Evolutionary conservation across 805 yeast species (phyloP).

Genomic region (Ogataea glucozyma): DNA sequence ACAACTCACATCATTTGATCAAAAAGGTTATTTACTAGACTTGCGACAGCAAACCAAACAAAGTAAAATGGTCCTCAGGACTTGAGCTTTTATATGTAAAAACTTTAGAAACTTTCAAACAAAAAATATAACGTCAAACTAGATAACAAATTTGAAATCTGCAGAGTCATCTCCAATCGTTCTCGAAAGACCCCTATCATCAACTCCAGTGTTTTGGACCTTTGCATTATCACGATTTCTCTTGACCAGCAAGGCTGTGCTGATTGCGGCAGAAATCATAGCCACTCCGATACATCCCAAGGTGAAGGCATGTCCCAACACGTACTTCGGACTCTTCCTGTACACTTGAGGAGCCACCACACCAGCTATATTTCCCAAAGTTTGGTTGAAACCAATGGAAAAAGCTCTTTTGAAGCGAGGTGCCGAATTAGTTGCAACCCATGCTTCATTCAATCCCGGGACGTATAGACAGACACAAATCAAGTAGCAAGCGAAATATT

Average conservation of each 20-base stretch:
- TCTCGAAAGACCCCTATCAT: constrained; percentile 8
- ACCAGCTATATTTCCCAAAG: constrained; percentile 48
- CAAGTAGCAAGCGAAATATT: constrained; percentile 33
- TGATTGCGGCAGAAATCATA: constrained; percentile 5
- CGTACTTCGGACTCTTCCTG: constrained; percentile 38
- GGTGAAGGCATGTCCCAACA: constrained; percentile 42
- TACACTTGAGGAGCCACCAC: constrained; percentile 47
- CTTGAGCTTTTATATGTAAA: too few relatives aligned
- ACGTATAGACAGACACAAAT: constrained; percentile 38
- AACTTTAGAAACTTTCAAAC: too few relatives aligned
- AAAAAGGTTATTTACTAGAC: too few relatives aligned
- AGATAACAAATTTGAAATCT: constrained; percentile 14
- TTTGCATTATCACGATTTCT: constrained; percentile 12
- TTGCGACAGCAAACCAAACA: too few relatives aligned
- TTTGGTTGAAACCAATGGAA: constrained; percentile 43
- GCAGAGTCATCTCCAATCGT: constrained; percentile 16
- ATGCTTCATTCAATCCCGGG: constrained; percentile 41
- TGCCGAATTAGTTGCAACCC: constrained; percentile 46
- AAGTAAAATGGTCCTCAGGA: too few relatives aligned
- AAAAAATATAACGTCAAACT: not conserved
- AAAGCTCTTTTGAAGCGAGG: constrained; percentile 45
- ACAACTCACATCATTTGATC: too few relatives aligned
- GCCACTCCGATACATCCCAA: constrained; percentile 34
- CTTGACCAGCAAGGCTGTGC: constrained; percentile 5
- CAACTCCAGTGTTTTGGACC: constrained; percentile 12